Evolutionary conservation across 306 rosid species (phyloP).

Genomic region (Casuarina equisetifolia): DNA sequence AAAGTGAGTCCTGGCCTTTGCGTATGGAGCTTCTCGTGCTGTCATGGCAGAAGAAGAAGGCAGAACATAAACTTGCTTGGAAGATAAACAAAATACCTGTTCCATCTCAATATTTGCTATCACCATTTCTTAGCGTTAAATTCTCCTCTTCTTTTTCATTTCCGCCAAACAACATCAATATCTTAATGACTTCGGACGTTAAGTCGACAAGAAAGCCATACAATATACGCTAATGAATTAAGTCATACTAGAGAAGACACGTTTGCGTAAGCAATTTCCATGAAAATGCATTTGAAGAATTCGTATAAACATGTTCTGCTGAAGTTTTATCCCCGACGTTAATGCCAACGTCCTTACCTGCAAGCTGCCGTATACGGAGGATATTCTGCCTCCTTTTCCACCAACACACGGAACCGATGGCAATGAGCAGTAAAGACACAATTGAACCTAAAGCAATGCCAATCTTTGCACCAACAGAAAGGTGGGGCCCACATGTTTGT

Average conservation of each 20-base stretch:
- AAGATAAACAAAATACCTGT: neutral
- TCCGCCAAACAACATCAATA: neutral
- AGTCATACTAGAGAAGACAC: neutral
- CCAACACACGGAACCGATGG: slow-evolving; percentile 69
- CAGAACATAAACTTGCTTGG: slow-evolving; percentile 16
- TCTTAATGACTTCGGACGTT: neutral
- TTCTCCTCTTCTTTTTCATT: neutral
- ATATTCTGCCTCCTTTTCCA: slow-evolving; percentile 89
- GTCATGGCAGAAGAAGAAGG: slow-evolving; percentile 27
- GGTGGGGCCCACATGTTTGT: slow-evolving; percentile 71
- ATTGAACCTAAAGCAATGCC: slow-evolving; percentile 72
- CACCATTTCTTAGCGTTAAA: neutral
- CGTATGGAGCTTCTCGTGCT: slow-evolving; percentile 97
- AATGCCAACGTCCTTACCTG: slow-evolving; percentile 53
- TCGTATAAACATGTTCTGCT: neutral
- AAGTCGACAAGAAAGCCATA: neutral
- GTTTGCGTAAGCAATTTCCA: neutral
- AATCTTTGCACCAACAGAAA: slow-evolving; percentile 66
- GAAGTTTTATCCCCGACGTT: neutral
- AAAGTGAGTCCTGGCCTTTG: slow-evolving; percentile 77
- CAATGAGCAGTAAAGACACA: slow-evolving; percentile 45
- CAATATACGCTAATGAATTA: neutral
- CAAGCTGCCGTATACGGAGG: slow-evolving; percentile 69
- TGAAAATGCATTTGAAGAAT: neutral
- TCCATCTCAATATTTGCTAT: neutral